Percentiles rank a stretch among this genome's conserved stretches.
phyloP scores from a whole-genome alignment of 164 flowering plant genomes.

The Stephania cephalantha region DNA sequence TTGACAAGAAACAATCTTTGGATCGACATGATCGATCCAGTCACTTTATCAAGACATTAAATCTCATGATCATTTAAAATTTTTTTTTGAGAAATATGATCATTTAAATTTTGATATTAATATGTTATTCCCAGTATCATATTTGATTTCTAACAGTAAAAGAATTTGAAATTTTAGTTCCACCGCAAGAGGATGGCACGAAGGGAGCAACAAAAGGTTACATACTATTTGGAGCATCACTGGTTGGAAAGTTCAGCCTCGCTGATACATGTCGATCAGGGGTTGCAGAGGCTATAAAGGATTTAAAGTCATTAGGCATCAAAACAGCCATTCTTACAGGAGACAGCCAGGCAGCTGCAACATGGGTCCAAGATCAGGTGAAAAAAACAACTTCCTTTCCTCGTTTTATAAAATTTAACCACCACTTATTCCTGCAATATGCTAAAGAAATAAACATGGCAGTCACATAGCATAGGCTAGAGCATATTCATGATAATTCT shows the following conservation, averaged over 20 bases:
- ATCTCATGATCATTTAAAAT: background rate
- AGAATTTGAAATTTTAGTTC: constrained; percentile 33
- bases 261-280: constrained; percentile 78
- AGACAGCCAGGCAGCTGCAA: constrained; percentile 70
- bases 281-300: constrained; percentile 49
- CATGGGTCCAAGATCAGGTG: constrained; percentile 68
- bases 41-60: background rate
- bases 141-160: background rate
- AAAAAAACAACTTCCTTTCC: background rate
- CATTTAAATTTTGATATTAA: background rate
- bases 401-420: background rate
- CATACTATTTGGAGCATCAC: constrained; percentile 31
- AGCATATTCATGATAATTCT: background rate
- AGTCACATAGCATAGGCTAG: background rate
- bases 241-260: constrained; percentile 53
- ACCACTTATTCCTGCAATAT: background rate
- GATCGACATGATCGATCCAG: background rate
- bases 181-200: constrained; percentile 23
- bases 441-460: background rate
- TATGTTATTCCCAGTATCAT: background rate
- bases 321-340: constrained; percentile 92
- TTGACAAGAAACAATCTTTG: background rate
- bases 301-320: constrained; percentile 57
- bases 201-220: constrained; percentile 60
- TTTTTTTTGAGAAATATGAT: background rate